Conservation (phyloP, 371 early-diverging fungal genomes). For the Blastocladiella emersonii region DNA sequence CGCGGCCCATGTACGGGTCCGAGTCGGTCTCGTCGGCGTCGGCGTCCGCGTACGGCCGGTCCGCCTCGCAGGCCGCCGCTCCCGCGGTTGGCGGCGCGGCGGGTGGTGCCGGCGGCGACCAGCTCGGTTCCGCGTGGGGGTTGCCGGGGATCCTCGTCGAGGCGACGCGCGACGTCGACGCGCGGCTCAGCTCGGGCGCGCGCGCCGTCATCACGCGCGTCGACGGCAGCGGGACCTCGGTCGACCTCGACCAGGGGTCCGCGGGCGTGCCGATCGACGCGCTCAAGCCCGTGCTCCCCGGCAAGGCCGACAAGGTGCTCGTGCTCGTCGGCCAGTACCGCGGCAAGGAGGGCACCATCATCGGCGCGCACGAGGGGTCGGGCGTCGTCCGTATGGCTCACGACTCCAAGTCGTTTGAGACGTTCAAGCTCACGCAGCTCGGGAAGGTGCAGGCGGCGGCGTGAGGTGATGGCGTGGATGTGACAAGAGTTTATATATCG, state of each 20-base stretch:
- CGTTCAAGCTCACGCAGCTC: constrained; percentile 41
- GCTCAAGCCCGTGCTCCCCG: constrained; percentile 54
- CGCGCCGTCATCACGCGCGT: constrained; percentile 27
- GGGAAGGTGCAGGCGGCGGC: constrained; percentile 29
- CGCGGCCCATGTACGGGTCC: too few species aligned
- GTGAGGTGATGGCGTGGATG: too few species aligned
- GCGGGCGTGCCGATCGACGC: constrained; percentile 22
- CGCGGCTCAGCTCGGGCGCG: constrained; percentile 28
- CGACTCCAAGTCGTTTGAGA: constrained; percentile 45
- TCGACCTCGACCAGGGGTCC: neutral
- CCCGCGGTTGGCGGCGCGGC: constrained; percentile 8
- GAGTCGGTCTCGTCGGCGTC: too few species aligned
- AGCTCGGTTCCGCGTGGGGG: constrained; percentile 4
- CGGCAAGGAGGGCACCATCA: constrained; percentile 59
- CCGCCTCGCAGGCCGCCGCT: constrained; percentile 31
- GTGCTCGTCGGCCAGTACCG: constrained; percentile 53
- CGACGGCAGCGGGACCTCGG: constrained; percentile 4
- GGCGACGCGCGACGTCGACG: constrained; percentile 30
- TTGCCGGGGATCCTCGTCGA: constrained; percentile 18
- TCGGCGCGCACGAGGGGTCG: constrained; percentile 65
- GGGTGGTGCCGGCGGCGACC: constrained; percentile 32
- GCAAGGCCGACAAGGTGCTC: constrained; percentile 62
- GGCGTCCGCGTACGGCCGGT: constrained; percentile 22
- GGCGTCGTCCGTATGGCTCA: constrained; percentile 63
- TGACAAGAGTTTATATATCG: too few species aligned